Percentiles rank a stretch among this genome's conserved stretches.
Conservation (phyloP, 345 rosid genomes). For the Chamaenerion angustifolium region DNA sequence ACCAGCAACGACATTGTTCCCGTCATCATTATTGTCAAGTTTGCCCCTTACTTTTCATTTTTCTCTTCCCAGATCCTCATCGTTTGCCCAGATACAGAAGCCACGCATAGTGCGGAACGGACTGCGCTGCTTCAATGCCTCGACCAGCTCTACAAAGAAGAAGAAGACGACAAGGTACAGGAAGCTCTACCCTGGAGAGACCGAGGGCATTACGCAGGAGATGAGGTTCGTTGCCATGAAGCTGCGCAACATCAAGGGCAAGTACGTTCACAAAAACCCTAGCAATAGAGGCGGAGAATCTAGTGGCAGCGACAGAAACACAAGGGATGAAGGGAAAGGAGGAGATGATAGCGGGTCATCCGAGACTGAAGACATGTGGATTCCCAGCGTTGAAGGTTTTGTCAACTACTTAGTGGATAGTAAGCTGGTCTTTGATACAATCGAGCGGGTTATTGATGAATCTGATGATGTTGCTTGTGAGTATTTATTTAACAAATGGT, state of each 20-base stretch:
- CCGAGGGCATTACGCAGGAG: slow-evolving; percentile 73
- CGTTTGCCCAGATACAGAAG: background rate
- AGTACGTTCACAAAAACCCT: slow-evolving; percentile 11
- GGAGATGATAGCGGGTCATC: slow-evolving; percentile 1
- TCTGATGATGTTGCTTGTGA: slow-evolving; percentile 76
- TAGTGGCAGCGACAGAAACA: slow-evolving; percentile 5
- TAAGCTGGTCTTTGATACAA: slow-evolving; percentile 57
- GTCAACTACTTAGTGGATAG: slow-evolving; percentile 62
- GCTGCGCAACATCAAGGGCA: slow-evolving; percentile 65
- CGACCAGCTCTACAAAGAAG: background rate
- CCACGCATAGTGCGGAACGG: too few relatives aligned
- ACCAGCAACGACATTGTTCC: too few relatives aligned
- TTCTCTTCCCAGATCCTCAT: slow-evolving; percentile 12
- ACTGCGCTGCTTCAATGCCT: slow-evolving; percentile 4
- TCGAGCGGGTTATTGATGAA: slow-evolving; percentile 66
- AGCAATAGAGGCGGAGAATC: slow-evolving; percentile 1
- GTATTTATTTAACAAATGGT: slow-evolving; percentile 5
- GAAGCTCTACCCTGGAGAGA: slow-evolving; percentile 74
- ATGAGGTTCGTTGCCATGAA: slow-evolving; percentile 94
- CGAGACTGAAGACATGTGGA: slow-evolving; percentile 36
- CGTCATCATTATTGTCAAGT: too few relatives aligned
- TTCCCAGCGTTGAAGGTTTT: slow-evolving; percentile 52
- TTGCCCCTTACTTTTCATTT: slow-evolving; percentile 1
- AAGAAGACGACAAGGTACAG: slow-evolving; percentile 59
- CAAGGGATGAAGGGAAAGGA: slow-evolving; percentile 5